These are phyloP conservation scores for Fonsecaea nubica DNA, from an alignment of 2,329 filamentous ascomycete species.

Conservation along the genomic window DNA sequence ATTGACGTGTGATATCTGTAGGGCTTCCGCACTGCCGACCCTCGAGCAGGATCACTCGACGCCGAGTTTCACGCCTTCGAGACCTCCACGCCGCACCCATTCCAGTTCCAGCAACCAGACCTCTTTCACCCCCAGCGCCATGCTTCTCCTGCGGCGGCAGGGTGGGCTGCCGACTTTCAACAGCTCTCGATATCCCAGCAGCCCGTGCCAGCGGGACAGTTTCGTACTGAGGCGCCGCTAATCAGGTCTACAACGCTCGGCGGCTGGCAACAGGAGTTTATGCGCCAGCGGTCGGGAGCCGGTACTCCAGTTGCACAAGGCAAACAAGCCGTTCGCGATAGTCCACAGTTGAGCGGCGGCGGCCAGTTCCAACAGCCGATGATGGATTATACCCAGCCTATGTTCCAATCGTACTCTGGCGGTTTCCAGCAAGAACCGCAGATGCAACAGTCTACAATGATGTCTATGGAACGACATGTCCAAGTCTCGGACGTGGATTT, in stretches of 20 bases:
- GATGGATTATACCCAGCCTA: slow-evolving; percentile 31
- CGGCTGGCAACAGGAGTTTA: slow-evolving; percentile 69
- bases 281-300: slow-evolving; percentile 47
- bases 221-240: slow-evolving; percentile 49
- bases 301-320: slow-evolving; percentile 39
- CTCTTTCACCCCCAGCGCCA: slow-evolving; percentile 40
- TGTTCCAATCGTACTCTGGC: slow-evolving; percentile 34
- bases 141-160: slow-evolving; percentile 37
- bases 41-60: slow-evolving; percentile 63
- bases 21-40: slow-evolving; percentile 67
- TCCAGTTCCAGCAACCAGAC: slow-evolving; percentile 43
- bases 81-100: slow-evolving; percentile 49
- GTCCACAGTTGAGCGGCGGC: slow-evolving; percentile 37
- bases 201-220: slow-evolving; percentile 57
- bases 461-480: slow-evolving; percentile 24
- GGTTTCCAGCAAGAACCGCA: slow-evolving; percentile 34
- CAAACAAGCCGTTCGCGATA: slow-evolving; percentile 28
- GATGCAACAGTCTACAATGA: slow-evolving; percentile 34
- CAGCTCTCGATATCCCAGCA: slow-evolving; percentile 51
- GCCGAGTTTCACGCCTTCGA: slow-evolving; percentile 75
- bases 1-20: slow-evolving; percentile 43
- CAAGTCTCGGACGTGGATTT: slow-evolving; percentile 37
- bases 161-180: slow-evolving; percentile 57
- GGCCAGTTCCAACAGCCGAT: slow-evolving; percentile 29
- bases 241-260: slow-evolving; percentile 41